These are phyloP conservation scores for Trichosporon sp. DNA, from an alignment of 1,284 basidiomycete genomes.

Conservation along the genomic window DNA sequence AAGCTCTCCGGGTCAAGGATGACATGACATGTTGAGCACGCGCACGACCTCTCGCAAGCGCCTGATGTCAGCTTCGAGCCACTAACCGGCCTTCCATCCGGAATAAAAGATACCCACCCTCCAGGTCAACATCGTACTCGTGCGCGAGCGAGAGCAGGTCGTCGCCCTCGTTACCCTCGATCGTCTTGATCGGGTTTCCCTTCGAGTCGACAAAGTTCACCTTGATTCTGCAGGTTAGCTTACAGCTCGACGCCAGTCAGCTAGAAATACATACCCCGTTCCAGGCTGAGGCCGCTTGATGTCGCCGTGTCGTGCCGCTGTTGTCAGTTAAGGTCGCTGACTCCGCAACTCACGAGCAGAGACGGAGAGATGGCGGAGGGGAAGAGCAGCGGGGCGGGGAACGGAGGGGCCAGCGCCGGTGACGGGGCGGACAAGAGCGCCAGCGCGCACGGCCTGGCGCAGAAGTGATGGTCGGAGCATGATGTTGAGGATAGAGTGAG, in stretches of 20 bases:
- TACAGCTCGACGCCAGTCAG: background rate
- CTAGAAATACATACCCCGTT: constrained; percentile 51
- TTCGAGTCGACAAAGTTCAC: constrained; percentile 87
- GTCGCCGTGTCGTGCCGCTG: constrained; percentile 57
- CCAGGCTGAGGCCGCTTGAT: constrained; percentile 62
- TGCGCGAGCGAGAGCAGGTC: constrained; percentile 89
- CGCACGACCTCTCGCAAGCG: constrained; percentile 94
- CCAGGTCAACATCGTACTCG: constrained; percentile 96
- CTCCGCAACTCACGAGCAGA: constrained; percentile 1
- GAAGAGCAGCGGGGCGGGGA: background rate
- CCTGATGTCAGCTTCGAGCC: constrained; percentile 60
- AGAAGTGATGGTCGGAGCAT: constrained; percentile 20
- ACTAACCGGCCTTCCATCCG: too few species aligned
- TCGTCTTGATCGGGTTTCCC: constrained; percentile 77
- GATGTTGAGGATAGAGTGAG: background rate
- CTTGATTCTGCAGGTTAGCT: constrained; percentile 67
- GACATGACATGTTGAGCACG: constrained; percentile 97
- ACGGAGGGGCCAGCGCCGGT: background rate
- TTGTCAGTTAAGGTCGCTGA: constrained; percentile 18
- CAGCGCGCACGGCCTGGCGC: constrained; percentile 18
- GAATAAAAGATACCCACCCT: constrained; percentile 65
- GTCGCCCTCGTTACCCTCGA: constrained; percentile 92
- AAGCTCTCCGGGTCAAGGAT: constrained; percentile 82
- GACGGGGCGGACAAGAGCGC: background rate
- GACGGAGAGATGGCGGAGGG: background rate